These are phyloP conservation scores for Xylaria nigripes DNA, from an alignment of 495 filamentous ascomycete species.

Conservation along the genomic window DNA sequence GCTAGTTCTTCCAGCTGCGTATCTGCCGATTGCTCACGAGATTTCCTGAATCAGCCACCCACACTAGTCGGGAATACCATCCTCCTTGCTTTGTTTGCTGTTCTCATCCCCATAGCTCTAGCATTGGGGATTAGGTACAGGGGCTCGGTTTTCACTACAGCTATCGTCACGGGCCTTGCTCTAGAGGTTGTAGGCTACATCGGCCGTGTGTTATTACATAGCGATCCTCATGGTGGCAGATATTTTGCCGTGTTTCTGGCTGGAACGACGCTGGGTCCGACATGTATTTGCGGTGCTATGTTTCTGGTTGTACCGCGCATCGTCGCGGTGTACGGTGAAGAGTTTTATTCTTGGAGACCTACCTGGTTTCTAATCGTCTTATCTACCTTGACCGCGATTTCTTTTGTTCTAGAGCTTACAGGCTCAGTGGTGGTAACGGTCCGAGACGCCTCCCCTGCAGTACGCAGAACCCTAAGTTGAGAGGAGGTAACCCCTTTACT, in stretches of 20 bases:
- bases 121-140: conserved; percentile 32
- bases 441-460: conserved; percentile 7
- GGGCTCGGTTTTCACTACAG: conserved; percentile 24
- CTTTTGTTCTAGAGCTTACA: conserved; percentile 30
- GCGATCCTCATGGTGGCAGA: conserved; percentile 17
- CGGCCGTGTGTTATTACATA: conserved; percentile 29
- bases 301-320: conserved; percentile 32
- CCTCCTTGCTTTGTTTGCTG: conserved; percentile 34
- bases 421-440: conserved; percentile 22
- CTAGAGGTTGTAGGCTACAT: conserved; percentile 35
- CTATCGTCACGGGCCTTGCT: conserved; percentile 27
- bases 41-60: conserved; percentile 24
- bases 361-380: conserved; percentile 26
- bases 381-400: conserved; percentile 21
- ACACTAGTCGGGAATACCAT: conserved; percentile 26
- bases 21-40: conserved; percentile 13
- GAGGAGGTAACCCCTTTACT: not conserved
- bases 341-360: conserved; percentile 23
- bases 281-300: conserved; percentile 29
- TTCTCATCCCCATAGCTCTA: conserved; percentile 28
- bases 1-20: conserved; percentile 11
- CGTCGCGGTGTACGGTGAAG: conserved; percentile 33
- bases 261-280: conserved; percentile 33
- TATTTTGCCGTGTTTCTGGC: conserved; percentile 31
- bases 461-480: conserved; percentile 2